Base-by-base conservation (phyloP, 2,329 filamentous ascomycete genomes). In the Fusarium verrucosum region DNA sequence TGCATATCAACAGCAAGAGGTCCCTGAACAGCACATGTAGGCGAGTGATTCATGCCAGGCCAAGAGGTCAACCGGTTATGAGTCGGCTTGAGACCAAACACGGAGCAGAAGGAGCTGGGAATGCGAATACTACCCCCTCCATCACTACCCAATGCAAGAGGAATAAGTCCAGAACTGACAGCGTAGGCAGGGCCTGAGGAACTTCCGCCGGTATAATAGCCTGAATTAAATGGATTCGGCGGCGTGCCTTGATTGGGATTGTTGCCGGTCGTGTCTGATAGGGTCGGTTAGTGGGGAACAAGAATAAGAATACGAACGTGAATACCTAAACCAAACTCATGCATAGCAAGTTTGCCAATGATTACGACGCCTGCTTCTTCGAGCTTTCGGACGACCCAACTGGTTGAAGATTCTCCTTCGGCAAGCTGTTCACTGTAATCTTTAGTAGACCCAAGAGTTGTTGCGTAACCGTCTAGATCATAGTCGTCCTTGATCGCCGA, bases 401-500 rank as follows among this genome's bases (percentile, higher is more conserved):
- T 86, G 1, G 89, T 92, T 19, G 73, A 59, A 19, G 70, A 70
- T 14, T 72, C 68, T 14, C 74, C 74, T 2, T 83, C 73, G 2
- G 63, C 55, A 7, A n/a, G 1, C 14, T 41, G 0, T 9, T 81
- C 77, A 1, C 82, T 87, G 70, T 87, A 89, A 70, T 89, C 85
- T 62, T 86, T 80, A 30, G 80, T 80, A 10, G 86, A 87, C 9
- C 89, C 89, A 37, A 91, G 80, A 11, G 82, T 89, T 36, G 86
- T 89, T 38, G 82, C 81, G 74, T 94, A 93, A 1, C 90, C 91
- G n/a, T 86, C 85, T 22, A 94, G 77, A 72, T 92, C 88, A 45
- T 91, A 86, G 73, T 93, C 90, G 69, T 94, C 91, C 77, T 94
- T 94, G 45, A 92, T 84, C 0, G 86, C 89, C 7, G 92, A 85